Percentiles rank a stretch among this genome's conserved stretches.
Conservation (phyloP, 108 stramenopile species). For the Skeletonema tropicum region DNA sequence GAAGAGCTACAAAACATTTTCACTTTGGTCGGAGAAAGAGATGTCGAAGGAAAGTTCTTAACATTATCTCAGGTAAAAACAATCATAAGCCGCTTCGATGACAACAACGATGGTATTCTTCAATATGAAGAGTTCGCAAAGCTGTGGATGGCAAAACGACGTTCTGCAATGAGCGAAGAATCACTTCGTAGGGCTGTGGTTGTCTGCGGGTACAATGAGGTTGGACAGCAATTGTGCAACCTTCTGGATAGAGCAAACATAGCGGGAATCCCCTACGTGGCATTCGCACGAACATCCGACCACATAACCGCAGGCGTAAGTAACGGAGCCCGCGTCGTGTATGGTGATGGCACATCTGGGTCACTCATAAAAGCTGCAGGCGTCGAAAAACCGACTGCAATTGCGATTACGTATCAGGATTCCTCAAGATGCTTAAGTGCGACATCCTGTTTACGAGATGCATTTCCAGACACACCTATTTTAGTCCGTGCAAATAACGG, state of each 20-base stretch:
- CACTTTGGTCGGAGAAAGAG: slow-evolving; percentile 50
- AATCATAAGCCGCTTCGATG: slow-evolving; percentile 49
- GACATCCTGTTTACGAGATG: slow-evolving; percentile 55
- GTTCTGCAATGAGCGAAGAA: slow-evolving; percentile 47
- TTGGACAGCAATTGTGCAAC: slow-evolving; percentile 49
- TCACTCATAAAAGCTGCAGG: slow-evolving; percentile 67
- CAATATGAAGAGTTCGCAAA: slow-evolving; percentile 56
- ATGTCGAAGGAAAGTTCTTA: slow-evolving; percentile 52
- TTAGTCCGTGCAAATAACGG: slow-evolving; percentile 57
- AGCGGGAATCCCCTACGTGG: slow-evolving; percentile 55
- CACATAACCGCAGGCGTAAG: slow-evolving; percentile 56
- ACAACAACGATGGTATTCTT: slow-evolving; percentile 44
- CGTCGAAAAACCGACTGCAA: slow-evolving; percentile 63
- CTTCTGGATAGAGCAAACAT: slow-evolving; percentile 44
- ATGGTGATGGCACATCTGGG: slow-evolving; percentile 63
- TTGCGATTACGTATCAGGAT: slow-evolving; percentile 57
- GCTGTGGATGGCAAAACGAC: slow-evolving; percentile 55
- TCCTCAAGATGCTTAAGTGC: slow-evolving; percentile 55
- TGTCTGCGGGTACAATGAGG: slow-evolving; percentile 62
- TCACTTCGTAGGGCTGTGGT: slow-evolving; percentile 52
- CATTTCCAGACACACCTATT: slow-evolving; percentile 70
- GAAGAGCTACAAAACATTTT: slow-evolving; percentile 53
- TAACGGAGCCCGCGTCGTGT: slow-evolving; percentile 66
- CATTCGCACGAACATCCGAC: slow-evolving; percentile 61
- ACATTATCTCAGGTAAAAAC: slow-evolving; percentile 51